A percentile compares a stretch with the other conserved stretches of the same genome.
These are phyloP conservation scores for Ophiosphaerella korrae DNA, from an alignment of 2,329 filamentous ascomycete species.

Conservation along the genomic window DNA sequence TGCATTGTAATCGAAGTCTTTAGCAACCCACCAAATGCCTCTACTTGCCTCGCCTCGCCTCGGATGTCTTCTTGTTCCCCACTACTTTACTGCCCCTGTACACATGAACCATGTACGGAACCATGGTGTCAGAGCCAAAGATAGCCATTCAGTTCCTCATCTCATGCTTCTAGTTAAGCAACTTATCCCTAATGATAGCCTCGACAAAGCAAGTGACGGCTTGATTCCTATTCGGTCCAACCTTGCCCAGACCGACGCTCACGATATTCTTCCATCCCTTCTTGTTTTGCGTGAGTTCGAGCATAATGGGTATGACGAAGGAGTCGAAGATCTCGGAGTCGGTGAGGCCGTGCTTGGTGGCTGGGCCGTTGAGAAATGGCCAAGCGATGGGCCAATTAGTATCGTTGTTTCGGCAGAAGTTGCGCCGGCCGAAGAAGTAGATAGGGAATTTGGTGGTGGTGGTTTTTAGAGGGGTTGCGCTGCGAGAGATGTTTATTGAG, in stretches of 20 bases:
- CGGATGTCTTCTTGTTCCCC: not conserved
- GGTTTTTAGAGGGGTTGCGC: slow-evolving; percentile 13
- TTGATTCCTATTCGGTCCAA: slow-evolving; percentile 12
- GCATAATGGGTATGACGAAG: slow-evolving; percentile 26
- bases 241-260: slow-evolving; percentile 6
- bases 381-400: slow-evolving; percentile 79
- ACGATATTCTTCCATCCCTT: slow-evolving; percentile 5
- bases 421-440: slow-evolving; percentile 55
- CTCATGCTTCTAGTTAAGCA: not conserved
- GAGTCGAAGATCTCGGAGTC: slow-evolving; percentile 28
- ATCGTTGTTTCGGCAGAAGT: slow-evolving; percentile 95
- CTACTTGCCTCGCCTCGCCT: not conserved
- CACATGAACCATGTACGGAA: not conserved
- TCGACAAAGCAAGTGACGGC: slow-evolving; percentile 23
- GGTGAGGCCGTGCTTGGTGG: slow-evolving; percentile 29
- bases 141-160: slow-evolving; percentile 16
- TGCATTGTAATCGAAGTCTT: no score
- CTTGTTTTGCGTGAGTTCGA: slow-evolving; percentile 15
- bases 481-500: slow-evolving; percentile 33
- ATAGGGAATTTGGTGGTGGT: slow-evolving; percentile 12
- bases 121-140: slow-evolving; percentile 1
- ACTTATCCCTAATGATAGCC: slow-evolving; percentile 16
- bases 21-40: not conserved
- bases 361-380: slow-evolving; percentile 19
- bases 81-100: not conserved